Conservation (phyloP, 768 basidiomycete genomes). For the Kwoniella sp. region DNA sequence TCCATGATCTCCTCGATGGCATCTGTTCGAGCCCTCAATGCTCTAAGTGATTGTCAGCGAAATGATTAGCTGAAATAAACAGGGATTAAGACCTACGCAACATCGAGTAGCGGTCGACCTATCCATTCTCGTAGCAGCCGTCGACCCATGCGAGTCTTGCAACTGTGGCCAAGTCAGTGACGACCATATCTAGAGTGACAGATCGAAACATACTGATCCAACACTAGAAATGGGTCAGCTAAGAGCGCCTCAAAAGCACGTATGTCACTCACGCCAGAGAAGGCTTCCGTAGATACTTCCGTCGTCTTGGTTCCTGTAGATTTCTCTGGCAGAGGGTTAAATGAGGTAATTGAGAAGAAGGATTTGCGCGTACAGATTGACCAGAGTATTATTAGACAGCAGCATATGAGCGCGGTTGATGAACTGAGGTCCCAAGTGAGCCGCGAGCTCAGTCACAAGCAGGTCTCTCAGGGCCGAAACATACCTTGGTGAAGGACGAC, state of each 20-base stretch:
- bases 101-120: conserved; percentile 73
- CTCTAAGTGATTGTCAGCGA: conserved; percentile 52
- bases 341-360: too few species aligned
- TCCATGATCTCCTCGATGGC: conserved; percentile 75
- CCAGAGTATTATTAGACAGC: conserved; percentile 78
- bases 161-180: conserved; percentile 46
- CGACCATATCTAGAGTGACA: too few species aligned
- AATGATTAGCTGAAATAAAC: not conserved
- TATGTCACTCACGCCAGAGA: conserved; percentile 55
- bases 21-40: conserved; percentile 69
- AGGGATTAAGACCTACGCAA: conserved; percentile 54
- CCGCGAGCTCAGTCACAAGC: not conserved
- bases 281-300: conserved; percentile 68
- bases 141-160: conserved; percentile 82
- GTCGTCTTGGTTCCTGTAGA: conserved; percentile 88
- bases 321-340: conserved; percentile 58
- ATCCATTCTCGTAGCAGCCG: conserved; percentile 80
- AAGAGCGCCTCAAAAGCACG: not conserved
- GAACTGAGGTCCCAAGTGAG: conserved; percentile 55
- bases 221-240: conserved; percentile 49
- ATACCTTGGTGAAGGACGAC: conserved; percentile 61
- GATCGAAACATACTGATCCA: conserved; percentile 59
- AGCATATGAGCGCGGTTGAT: conserved; percentile 76
- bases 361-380: conserved; percentile 62
- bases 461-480: not conserved